Base-by-base conservation (phyloP, 1,139 yeast species). In the Hemisphaericaspora lyxosophila region DNA sequence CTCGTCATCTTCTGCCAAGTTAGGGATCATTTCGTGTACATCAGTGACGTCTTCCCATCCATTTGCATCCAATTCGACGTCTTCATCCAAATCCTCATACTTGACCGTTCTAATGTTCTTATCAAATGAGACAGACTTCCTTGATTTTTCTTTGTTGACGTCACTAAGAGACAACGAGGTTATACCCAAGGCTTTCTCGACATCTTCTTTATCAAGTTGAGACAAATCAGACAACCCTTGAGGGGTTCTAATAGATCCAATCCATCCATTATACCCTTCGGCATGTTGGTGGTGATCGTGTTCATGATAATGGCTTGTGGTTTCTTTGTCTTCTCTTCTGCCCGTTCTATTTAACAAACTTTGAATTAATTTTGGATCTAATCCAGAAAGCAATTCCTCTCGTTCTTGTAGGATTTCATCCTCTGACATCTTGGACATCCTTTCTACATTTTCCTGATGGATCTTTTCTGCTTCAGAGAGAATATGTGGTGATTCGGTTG, bases 241-340 rank as follows among this genome's bases (percentile, higher is more conserved):
- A 11, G 61, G 57, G 5, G 73, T 63, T 42, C 61, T 70, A 42
- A 67, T 65, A 2, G 85, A 84, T n/a, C 90, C 90, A 33, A 82
- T 80, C 89, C 89, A 81, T 5, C 83, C 79, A 33, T 79, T 80
- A 42, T 74, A 74, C 11, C 89, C 87, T 53, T 83, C 86, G 2
- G 82, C 78, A 39, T 78, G 83, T 1, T 68, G 64, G 42, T 73
- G 64, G 49, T 50, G 53, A 8, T 54, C 48, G 34, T 47, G 57
- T 12, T 48, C 43, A 33, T 47, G 38, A 15, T 45, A 33, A 7
- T 42, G 31, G 20, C 41, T 45, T 43, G 26, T 35, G 51, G 8
- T 23, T 46, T 3, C 40, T 11, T 30, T 54, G 53, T 23, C 60
- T 56, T 39, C 64, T 40, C 67, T 49, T 28, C 52, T 52, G 43